phyloP scores from a whole-genome alignment of 371 early-diverging fungal genomes.

The Blakeslea trispora region DNA sequence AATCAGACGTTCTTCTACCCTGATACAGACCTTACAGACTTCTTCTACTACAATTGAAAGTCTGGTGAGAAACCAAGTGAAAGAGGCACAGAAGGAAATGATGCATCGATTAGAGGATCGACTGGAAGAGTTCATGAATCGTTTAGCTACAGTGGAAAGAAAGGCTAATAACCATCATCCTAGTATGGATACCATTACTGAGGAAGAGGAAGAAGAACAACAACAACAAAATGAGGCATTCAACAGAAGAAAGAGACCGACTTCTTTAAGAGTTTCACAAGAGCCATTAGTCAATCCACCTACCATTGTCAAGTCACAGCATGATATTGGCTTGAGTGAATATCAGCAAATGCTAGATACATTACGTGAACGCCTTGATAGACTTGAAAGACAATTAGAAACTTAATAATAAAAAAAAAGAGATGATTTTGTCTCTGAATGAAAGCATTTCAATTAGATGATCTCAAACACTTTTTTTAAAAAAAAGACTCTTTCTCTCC shows the following conservation, averaged over 20 bases:
- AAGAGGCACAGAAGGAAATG: conserved; percentile 70
- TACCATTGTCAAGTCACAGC: conserved; percentile 35
- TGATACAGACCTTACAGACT: conserved; percentile 78
- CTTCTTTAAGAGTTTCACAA: not conserved
- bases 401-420: conserved; percentile 12
- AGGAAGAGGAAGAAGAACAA: not conserved
- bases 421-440: no score
- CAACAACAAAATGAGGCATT: not conserved
- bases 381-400: conserved; percentile 30
- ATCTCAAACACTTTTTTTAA: no score
- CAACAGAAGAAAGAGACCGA: not conserved
- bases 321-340: conserved; percentile 33
- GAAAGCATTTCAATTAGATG: no score
- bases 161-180: not conserved
- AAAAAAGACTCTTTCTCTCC: no score
- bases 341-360: conserved; percentile 26
- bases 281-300: conserved; percentile 7
- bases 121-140: conserved; percentile 8
- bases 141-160: conserved; percentile 10
- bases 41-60: conserved; percentile 76
- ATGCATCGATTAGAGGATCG: conserved; percentile 38
- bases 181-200: no score
- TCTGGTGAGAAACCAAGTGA: conserved; percentile 70
- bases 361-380: conserved; percentile 30
- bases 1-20: conserved; percentile 69